A percentile compares a stretch with the other conserved stretches of the same genome.
These are phyloP conservation scores for Aspergillus conjunctus DNA, from an alignment of 495 filamentous ascomycete genomes.

Conservation along the genomic window DNA sequence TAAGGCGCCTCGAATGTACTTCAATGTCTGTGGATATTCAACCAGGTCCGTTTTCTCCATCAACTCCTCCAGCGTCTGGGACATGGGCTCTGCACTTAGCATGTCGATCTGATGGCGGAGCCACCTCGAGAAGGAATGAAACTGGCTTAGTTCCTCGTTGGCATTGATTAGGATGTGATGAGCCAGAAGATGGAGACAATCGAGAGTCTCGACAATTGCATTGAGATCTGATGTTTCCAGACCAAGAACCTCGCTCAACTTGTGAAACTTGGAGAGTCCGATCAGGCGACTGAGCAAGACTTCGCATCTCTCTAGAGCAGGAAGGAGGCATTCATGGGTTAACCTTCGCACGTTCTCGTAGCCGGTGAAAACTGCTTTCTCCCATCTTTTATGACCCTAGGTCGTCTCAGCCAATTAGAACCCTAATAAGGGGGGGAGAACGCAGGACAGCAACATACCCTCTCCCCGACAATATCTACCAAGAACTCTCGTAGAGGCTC, in stretches of 20 bases:
- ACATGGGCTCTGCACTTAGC: constrained; percentile 47
- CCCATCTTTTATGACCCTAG: constrained; percentile 94
- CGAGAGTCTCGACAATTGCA: constrained; percentile 66
- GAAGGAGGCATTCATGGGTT: constrained; percentile 83
- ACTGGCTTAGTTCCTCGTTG: constrained; percentile 77
- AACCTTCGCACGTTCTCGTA: constrained; percentile 76
- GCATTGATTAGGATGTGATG: constrained; percentile 71
- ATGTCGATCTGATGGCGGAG: constrained; percentile 80
- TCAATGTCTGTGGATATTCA: constrained; percentile 49
- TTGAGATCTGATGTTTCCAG: constrained; percentile 62
- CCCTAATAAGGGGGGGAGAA: neutral
- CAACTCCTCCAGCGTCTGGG: constrained; percentile 48
- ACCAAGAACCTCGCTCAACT: constrained; percentile 64
- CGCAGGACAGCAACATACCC: constrained; percentile 53
- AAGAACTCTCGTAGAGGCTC: constrained; percentile 82
- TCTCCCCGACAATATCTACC: constrained; percentile 80
- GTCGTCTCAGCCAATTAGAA: neutral
- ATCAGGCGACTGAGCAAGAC: constrained; percentile 82
- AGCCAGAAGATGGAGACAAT: constrained; percentile 70
- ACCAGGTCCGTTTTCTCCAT: constrained; percentile 49
- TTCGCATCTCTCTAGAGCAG: constrained; percentile 78
- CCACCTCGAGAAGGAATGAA: constrained; percentile 80
- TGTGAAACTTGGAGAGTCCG: constrained; percentile 82
- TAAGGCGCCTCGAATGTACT: constrained; percentile 56
- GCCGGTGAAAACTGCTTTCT: constrained; percentile 76